Conservation (phyloP, 441 rosid species). For the Brassica hybrid region DNA sequence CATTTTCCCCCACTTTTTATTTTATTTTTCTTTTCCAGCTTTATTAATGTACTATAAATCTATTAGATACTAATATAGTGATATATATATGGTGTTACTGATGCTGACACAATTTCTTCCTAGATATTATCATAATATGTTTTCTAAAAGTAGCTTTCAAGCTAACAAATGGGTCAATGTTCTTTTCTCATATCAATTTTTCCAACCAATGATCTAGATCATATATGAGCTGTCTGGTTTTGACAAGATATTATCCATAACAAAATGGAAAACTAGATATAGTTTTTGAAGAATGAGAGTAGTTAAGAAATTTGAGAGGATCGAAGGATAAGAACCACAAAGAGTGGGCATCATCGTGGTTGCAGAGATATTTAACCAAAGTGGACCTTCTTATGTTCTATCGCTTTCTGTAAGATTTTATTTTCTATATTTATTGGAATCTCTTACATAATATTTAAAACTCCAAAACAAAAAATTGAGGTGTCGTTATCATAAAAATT, state of each 20-base stretch:
- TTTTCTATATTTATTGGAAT: neutral
- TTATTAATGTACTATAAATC: too few relatives aligned
- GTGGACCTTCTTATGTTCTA: slow-evolving; percentile 43
- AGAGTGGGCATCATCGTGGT: slow-evolving; percentile 33
- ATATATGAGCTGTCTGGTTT: slow-evolving; percentile 41
- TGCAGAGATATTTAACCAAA: slow-evolving; percentile 38
- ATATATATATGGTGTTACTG: slow-evolving; percentile 9
- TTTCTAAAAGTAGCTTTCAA: slow-evolving; percentile 37
- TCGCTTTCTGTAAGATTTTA: slow-evolving; percentile 6
- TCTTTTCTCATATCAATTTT: slow-evolving; percentile 32
- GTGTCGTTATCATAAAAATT: too few relatives aligned
- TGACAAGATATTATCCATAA: slow-evolving; percentile 43
- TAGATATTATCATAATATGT: slow-evolving; percentile 8
- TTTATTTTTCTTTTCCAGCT: too few relatives aligned
- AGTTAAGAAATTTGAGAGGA: slow-evolving; percentile 33
- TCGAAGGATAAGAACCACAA: slow-evolving; percentile 34
- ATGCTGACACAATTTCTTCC: slow-evolving; percentile 19
- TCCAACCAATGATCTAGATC: slow-evolving; percentile 25
- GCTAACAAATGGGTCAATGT: slow-evolving; percentile 38
- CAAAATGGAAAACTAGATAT: slow-evolving; percentile 4
- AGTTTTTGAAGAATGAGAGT: slow-evolving; percentile 26
- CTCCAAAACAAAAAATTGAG: too few relatives aligned
- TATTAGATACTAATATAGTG: too few relatives aligned
- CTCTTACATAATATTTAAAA: too few relatives aligned
- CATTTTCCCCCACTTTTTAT: too few relatives aligned